Conservation (phyloP, 345 rosid species). For the Dovyalis caffra region DNA sequence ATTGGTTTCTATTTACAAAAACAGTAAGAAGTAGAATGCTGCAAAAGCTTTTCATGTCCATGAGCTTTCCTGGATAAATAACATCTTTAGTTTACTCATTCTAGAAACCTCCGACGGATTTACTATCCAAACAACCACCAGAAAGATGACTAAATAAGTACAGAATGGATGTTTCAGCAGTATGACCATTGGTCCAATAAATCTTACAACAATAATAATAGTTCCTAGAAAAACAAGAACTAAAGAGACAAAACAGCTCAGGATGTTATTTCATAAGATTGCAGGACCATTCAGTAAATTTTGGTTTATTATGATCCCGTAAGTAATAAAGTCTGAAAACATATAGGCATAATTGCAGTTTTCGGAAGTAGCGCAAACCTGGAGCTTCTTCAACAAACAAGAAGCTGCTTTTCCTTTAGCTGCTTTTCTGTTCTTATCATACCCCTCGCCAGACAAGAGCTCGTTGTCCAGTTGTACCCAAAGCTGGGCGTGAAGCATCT, state of each 20-base stretch:
- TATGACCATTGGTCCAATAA: background rate
- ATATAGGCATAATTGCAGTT: background rate
- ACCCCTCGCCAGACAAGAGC: constrained; percentile 63
- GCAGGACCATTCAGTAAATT: background rate
- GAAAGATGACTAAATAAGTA: background rate
- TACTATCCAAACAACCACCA: background rate
- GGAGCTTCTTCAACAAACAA: constrained; percentile 64
- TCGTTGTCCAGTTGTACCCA: constrained; percentile 61
- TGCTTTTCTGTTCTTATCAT: constrained; percentile 53
- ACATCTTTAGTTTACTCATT: background rate
- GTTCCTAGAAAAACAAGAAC: background rate
- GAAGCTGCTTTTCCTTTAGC: constrained; percentile 88
- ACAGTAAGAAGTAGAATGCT: background rate
- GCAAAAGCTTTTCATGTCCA: background rate
- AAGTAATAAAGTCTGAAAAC: background rate
- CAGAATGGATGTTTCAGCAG: background rate
- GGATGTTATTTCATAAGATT: background rate
- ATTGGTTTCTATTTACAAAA: background rate
- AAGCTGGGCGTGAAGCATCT: constrained; percentile 54
- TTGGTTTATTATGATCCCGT: background rate
- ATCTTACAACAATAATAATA: background rate
- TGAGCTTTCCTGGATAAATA: background rate
- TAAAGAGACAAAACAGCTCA: background rate
- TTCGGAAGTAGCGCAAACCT: constrained; percentile 46
- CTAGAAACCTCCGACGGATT: background rate